Conservation (phyloP, 192 early-diverging fungal species). For the Backusella mclennaniae region DNA sequence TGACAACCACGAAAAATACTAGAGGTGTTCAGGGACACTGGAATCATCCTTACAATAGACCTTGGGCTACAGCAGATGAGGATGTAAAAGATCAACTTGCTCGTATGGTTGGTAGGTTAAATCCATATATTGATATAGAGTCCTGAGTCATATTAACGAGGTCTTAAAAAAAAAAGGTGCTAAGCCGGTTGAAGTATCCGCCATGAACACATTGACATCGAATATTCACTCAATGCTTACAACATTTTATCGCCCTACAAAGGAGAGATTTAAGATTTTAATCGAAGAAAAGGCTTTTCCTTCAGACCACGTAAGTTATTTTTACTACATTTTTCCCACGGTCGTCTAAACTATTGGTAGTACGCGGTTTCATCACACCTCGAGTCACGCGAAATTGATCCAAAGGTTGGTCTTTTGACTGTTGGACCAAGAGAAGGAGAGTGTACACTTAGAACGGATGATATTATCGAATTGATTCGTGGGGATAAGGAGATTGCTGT, state of each 20-base stretch:
- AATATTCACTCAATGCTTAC: conserved; percentile 91
- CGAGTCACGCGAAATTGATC: conserved; percentile 75
- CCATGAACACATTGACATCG: conserved; percentile 92
- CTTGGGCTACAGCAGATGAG: conserved; percentile 87
- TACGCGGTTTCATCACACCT: conserved; percentile 92
- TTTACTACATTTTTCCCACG: background rate
- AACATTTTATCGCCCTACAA: conserved; percentile 90
- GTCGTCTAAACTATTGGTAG: conserved; percentile 25
- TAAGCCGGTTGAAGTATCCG: conserved; percentile 72
- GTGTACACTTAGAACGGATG: conserved; percentile 65
- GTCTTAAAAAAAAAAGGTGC: conserved; percentile 53
- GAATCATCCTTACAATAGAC: conserved; percentile 74
- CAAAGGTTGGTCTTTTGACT: conserved; percentile 68
- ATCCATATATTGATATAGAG: background rate
- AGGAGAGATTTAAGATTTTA: conserved; percentile 74
- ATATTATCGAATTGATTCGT: conserved; percentile 76
- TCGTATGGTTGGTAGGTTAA: conserved; percentile 67
- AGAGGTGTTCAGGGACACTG: conserved; percentile 90
- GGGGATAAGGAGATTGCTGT: conserved; percentile 78
- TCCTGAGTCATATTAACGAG: background rate
- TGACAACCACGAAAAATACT: background rate
- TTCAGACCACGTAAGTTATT: conserved; percentile 73
- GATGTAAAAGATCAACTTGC: conserved; percentile 70
- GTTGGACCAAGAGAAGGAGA: conserved; percentile 76
- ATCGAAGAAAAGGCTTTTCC: conserved; percentile 95